Evolutionary conservation across 2,329 filamentous ascomycete species (phyloP).

Genomic region (Paraphaeosphaeria sporulosa): DNA sequence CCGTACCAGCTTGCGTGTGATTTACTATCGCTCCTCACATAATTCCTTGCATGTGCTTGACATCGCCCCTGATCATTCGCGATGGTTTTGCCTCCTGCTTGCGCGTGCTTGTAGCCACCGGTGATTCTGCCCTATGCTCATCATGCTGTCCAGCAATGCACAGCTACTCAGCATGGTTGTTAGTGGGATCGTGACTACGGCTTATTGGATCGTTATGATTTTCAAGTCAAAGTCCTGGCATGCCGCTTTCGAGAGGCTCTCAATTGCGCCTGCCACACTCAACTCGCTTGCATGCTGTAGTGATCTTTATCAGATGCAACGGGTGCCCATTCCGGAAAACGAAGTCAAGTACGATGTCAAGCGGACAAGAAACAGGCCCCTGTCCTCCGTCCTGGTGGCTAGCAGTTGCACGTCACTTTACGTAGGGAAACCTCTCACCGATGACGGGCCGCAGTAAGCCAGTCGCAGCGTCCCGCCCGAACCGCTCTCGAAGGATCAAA

Average conservation of each 20-base stretch:
- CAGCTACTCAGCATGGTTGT: not conserved
- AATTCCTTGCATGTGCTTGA: not conserved
- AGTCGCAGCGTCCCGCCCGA: conserved; percentile 9
- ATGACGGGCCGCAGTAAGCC: conserved; percentile 21
- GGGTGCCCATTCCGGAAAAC: not conserved
- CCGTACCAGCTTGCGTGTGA: not conserved
- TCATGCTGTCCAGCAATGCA: not conserved
- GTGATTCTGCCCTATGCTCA: too few species aligned
- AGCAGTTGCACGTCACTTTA: conserved; percentile 4
- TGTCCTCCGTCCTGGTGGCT: conserved; percentile 16
- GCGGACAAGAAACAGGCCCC: not conserved
- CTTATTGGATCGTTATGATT: too few species aligned
- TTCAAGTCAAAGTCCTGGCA: not conserved
- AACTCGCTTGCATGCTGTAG: too few species aligned
- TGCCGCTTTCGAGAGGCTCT: not conserved
- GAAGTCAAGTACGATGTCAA: not conserved
- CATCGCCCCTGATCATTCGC: not conserved
- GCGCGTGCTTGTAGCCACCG: not conserved
- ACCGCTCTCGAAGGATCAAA: not conserved
- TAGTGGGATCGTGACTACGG: not conserved
- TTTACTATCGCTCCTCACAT: not conserved
- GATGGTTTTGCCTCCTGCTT: not conserved
- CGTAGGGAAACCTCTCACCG: conserved; percentile 14
- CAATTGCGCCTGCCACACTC: not conserved
- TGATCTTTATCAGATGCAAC: conserved; percentile 8